A percentile compares a stretch with the other conserved stretches of the same genome.
Evolutionary conservation across 2,329 filamentous ascomycete genomes (phyloP).

Genomic region (Mycogone perniciosa): DNA sequence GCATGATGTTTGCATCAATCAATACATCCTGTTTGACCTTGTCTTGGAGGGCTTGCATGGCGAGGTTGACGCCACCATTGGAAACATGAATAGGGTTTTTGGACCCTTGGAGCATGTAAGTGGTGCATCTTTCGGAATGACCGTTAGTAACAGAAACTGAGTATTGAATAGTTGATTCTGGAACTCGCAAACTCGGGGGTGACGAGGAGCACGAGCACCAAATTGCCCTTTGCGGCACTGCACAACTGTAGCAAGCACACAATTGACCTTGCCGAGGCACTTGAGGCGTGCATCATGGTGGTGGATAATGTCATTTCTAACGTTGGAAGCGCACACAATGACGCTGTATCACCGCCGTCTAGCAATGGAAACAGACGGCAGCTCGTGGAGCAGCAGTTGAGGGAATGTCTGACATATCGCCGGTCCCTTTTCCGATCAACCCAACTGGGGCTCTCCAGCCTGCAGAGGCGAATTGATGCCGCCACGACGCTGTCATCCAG

Average conservation of each 20-base stretch:
- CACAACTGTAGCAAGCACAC: constrained; percentile 27
- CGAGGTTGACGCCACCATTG: constrained; percentile 23
- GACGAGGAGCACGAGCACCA: constrained; percentile 13
- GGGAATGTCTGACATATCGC: constrained; percentile 25
- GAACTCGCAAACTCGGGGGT: constrained; percentile 16
- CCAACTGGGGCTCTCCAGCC: constrained; percentile 28
- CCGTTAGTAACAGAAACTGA: background rate
- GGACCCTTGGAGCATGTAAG: constrained; percentile 24
- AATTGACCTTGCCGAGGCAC: constrained; percentile 23
- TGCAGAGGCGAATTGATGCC: constrained; percentile 31
- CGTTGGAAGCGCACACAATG: constrained; percentile 1
- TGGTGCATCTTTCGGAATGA: background rate
- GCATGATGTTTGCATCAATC: constrained; percentile 18
- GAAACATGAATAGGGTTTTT: constrained; percentile 26
- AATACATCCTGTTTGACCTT: constrained; percentile 25
- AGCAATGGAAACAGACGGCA: constrained; percentile 4
- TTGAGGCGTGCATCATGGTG: constrained; percentile 23
- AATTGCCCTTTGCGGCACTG: constrained; percentile 22
- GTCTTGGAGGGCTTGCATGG: constrained; percentile 23
- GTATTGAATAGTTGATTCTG: constrained; percentile 18
- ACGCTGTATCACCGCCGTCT: background rate
- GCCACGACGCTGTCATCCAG: constrained; percentile 30
- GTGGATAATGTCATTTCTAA: constrained; percentile 13
- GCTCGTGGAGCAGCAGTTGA: constrained; percentile 20
- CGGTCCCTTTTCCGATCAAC: constrained; percentile 29